Evolutionary conservation across 1,284 basidiomycete species (phyloP).

Genomic region (Trametes polyzona): DNA sequence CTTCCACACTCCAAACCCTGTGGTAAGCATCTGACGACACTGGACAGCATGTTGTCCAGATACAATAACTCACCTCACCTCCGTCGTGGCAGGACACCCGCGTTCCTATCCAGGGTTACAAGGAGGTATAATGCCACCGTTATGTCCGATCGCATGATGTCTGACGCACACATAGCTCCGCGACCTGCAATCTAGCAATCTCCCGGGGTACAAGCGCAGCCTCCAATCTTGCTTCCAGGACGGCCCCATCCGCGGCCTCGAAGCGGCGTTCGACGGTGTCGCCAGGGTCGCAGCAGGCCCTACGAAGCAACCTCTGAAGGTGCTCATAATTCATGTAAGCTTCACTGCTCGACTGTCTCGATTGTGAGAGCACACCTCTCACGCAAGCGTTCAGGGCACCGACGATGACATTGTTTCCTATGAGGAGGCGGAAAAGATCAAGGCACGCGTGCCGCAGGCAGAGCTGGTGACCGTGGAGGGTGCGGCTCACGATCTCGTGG

Average conservation of each 20-base stretch:
- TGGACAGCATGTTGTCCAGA: too few species aligned
- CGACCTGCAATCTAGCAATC: slow-evolving; percentile 22
- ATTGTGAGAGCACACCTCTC: not conserved
- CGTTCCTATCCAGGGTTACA: slow-evolving; percentile 14
- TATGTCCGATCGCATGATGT: too few species aligned
- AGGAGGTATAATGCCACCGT: slow-evolving; percentile 10
- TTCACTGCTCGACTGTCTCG: not conserved
- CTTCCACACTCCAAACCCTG: too few species aligned
- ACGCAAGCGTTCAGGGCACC: slow-evolving; percentile 49
- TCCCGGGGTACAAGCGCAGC: slow-evolving; percentile 29
- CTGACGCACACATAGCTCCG: slow-evolving; percentile 20
- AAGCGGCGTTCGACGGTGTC: slow-evolving; percentile 30
- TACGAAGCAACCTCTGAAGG: slow-evolving; percentile 35
- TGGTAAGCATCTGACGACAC: too few species aligned
- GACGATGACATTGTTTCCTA: slow-evolving; percentile 65
- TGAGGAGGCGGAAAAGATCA: slow-evolving; percentile 57
- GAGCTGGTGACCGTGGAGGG: slow-evolving; percentile 59
- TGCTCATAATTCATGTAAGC: slow-evolving; percentile 68
- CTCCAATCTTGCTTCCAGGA: slow-evolving; percentile 27
- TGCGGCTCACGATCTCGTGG: slow-evolving; percentile 49
- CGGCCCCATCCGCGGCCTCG: slow-evolving; percentile 29
- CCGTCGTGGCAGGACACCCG: too few species aligned
- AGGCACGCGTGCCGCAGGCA: slow-evolving; percentile 53
- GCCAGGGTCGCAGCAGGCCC: slow-evolving; percentile 16
- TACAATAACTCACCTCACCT: slow-evolving; percentile 58